Evolutionary conservation across 2,329 filamentous ascomycete genomes (phyloP), one percentile per base, ranked within the genome.

Genomic region (Lasiodiplodia citricola): DNA sequence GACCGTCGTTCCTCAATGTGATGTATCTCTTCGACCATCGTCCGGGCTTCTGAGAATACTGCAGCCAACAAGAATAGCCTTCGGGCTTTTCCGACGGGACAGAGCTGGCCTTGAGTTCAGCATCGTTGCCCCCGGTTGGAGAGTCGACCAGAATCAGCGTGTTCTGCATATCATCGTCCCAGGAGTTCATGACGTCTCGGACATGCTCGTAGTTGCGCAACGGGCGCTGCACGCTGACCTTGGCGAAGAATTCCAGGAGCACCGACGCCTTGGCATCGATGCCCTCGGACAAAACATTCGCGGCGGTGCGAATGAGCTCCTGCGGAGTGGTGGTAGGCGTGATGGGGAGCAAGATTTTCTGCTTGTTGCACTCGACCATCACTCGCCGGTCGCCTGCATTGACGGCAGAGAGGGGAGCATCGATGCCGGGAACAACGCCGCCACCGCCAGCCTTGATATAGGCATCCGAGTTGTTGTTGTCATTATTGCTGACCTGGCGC

Each of bases 11-110:
- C 4, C 91, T 85, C 37, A 98, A 81, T 0, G 89, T 93, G 64
- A 97, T 84, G 79, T 87, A 93, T 50, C 92, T 89, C 80, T 97
- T 97, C 73, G 89, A 90, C 96, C 95, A 98, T 77, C 93, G 96
- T 18, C 92, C 92, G 0, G 91, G 90, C 57, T 89, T 90, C 54
- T 93, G 91, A 0, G 92, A 96, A 79, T 97, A 90, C 74, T 95
- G 90, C 72, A 98, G 84, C 68, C 91, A 86, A 67, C 94, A 87
- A 16, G 88, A 87, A 68, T 90, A 87, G 52, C 91, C 91, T 1
- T 81, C 78, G 0, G 93, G 93, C 55, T 89, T 85, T 25, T 88
- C 83, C 31, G 83, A 82, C 1, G 91, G 87, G 3, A 92, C 92
- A 4, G 86, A 86, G 14, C 86, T 83, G 4, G 90, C 81, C 28